Percentiles rank a stretch among this genome's conserved stretches.
phyloP scores from a whole-genome alignment of 345 rosid genomes.

The Eucalyptus tenuipes region DNA sequence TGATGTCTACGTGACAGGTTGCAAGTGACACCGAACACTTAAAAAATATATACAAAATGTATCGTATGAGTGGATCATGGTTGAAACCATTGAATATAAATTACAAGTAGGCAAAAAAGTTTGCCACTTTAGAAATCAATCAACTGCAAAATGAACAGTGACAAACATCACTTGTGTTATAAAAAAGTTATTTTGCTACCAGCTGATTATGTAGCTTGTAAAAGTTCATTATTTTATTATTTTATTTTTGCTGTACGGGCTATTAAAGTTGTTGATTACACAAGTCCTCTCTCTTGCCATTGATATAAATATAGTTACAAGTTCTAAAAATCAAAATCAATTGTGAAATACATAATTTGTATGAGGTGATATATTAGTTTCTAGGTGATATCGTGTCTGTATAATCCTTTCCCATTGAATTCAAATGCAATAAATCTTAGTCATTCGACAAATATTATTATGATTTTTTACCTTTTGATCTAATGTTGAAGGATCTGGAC shows the following conservation, averaged over 20 bases:
- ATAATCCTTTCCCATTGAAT: not conserved
- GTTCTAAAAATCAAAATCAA: not conserved
- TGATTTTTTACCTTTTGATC: no score
- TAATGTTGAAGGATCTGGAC: no score
- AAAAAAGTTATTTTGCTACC: no score
- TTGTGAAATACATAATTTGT: not conserved
- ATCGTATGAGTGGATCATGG: not conserved
- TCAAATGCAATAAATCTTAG: not conserved
- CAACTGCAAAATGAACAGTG: no score
- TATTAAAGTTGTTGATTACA: not conserved
- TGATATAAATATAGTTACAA: no score
- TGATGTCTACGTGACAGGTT: fast-evolving
- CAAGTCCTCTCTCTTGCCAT: no score
- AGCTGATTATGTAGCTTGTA: not conserved
- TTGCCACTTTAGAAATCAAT: no score
- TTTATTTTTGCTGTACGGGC: not conserved
- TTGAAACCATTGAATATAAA: no score
- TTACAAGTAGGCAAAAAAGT: no score
- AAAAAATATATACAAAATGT: no score
- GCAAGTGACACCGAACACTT: not conserved
- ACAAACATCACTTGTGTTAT: no score
- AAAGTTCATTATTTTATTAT: not conserved
- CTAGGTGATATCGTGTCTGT: not conserved
- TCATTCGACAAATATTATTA: not conserved
- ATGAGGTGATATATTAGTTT: not conserved